Percentiles rank a stretch among this genome's conserved stretches.
Conservation (phyloP, 192 early-diverging fungal species). For the Entomortierella parvispora region DNA sequence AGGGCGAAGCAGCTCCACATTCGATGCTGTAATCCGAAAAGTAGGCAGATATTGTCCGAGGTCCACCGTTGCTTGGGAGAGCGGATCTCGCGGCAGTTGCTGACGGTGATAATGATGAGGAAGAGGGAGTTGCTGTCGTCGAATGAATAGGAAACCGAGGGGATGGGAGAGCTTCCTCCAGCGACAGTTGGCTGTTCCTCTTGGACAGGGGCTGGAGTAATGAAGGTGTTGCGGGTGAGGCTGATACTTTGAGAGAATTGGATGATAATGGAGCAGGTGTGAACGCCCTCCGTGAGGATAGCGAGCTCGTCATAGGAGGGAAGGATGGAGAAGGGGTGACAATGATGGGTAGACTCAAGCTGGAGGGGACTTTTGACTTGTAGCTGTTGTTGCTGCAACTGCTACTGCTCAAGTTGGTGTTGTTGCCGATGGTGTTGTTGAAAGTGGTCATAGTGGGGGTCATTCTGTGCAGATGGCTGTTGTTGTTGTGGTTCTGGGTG, state of each 20-base stretch:
- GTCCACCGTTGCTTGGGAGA: too few species aligned
- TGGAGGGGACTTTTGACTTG: neutral
- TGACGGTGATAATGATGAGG: too few species aligned
- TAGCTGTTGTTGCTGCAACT: conserved; percentile 3
- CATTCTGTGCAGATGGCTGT: neutral
- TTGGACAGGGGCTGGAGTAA: neutral
- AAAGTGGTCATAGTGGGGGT: too few species aligned
- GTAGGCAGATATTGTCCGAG: conserved; percentile 49
- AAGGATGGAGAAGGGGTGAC: conserved; percentile 20
- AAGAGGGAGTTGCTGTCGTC: neutral
- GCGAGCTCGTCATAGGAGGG: conserved; percentile 20
- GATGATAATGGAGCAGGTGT: conserved; percentile 31
- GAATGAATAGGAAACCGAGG: conserved; percentile 22
- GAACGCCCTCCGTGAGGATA: conserved; percentile 32
- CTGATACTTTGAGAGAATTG: conserved; percentile 9
- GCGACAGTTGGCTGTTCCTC: conserved; percentile 35
- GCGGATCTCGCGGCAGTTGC: neutral
- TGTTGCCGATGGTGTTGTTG: neutral
- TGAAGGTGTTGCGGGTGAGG: neutral
- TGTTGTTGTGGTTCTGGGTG: conserved; percentile 5
- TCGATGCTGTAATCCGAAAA: conserved; percentile 50
- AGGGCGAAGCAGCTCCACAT: conserved; percentile 56
- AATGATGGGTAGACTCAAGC: neutral
- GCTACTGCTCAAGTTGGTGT: neutral
- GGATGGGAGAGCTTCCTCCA: conserved; percentile 42